These are phyloP conservation scores for Clarireedia monteithiana DNA, from an alignment of 2,329 filamentous ascomycete species.

Conservation along the genomic window DNA sequence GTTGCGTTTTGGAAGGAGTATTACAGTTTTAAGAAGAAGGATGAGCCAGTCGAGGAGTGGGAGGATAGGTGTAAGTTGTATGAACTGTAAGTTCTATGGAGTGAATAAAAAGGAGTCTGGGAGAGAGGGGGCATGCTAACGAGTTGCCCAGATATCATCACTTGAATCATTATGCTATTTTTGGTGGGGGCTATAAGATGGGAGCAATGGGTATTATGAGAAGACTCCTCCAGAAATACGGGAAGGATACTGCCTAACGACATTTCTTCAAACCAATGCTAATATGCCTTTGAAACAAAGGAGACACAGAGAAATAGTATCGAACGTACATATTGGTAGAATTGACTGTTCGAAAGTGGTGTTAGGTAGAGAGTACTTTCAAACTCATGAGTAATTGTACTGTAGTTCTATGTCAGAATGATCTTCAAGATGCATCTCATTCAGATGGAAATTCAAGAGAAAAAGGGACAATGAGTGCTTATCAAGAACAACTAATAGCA, in stretches of 20 bases:
- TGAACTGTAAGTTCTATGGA: slow-evolving; percentile 57
- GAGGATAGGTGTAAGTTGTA: slow-evolving; percentile 77
- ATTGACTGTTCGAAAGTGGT: background rate
- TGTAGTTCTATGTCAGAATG: no score
- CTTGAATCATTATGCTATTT: slow-evolving; percentile 67
- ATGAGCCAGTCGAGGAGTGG: slow-evolving; percentile 75
- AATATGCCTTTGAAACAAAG: background rate
- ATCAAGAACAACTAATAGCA: no score
- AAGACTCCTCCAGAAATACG: slow-evolving; percentile 66
- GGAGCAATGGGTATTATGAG: slow-evolving; percentile 77
- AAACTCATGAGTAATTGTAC: no score
- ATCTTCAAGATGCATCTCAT: no score
- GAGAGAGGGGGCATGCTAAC: slow-evolving; percentile 1
- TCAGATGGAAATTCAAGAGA: no score
- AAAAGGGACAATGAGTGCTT: no score
- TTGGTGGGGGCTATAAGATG: slow-evolving; percentile 69
- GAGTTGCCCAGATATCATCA: slow-evolving; percentile 63
- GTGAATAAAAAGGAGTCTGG: background rate
- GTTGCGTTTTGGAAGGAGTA: slow-evolving; percentile 69
- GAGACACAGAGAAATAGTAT: background rate
- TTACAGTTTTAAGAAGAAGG: slow-evolving; percentile 64
- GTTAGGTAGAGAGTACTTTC: background rate
- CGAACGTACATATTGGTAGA: background rate
- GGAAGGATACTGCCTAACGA: slow-evolving; percentile 16
- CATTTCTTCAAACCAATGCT: background rate